Conservation (phyloP, 2,329 filamentous ascomycete genomes). For the Apiospora sp. region DNA sequence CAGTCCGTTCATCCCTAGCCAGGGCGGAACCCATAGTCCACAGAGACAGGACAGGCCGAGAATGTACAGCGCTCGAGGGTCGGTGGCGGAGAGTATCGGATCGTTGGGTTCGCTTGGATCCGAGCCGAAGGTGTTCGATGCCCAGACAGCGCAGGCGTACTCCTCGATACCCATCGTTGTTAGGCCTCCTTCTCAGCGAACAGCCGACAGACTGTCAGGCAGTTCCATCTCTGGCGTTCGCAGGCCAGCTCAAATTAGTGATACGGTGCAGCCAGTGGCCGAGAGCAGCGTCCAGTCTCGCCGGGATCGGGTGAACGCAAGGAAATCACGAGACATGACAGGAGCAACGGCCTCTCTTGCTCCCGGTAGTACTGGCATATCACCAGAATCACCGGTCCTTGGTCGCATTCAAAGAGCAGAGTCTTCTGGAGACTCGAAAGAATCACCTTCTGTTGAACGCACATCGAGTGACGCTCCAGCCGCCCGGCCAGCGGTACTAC, state of each 20-base stretch:
- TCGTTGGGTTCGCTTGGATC: constrained; percentile 43
- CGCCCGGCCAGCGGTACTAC: neutral
- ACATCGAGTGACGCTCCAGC: neutral
- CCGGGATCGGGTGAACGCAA: constrained; percentile 35
- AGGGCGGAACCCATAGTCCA: neutral
- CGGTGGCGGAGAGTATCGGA: constrained; percentile 44
- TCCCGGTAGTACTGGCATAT: neutral
- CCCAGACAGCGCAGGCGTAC: constrained; percentile 43
- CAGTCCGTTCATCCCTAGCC: neutral
- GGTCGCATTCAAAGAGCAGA: neutral
- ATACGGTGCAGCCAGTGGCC: constrained; percentile 6
- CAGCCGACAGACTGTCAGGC: constrained; percentile 9
- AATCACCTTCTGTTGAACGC: neutral
- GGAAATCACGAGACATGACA: constrained; percentile 36
- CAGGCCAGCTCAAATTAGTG: constrained; percentile 29
- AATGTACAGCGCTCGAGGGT: constrained; percentile 31
- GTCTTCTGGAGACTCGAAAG: constrained; percentile 3
- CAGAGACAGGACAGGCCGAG: neutral
- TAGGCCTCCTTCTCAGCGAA: constrained; percentile 30
- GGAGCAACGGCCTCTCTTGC: constrained; percentile 26
- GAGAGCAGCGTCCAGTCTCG: constrained; percentile 23
- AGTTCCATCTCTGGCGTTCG: neutral
- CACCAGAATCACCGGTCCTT: neutral
- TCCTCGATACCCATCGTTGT: constrained; percentile 40
- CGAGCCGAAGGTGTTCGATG: constrained; percentile 43